These are phyloP conservation scores for Phycomyces blakesleeanus DNA, from an alignment of 192 early-diverging fungal species.

Conservation along the genomic window DNA sequence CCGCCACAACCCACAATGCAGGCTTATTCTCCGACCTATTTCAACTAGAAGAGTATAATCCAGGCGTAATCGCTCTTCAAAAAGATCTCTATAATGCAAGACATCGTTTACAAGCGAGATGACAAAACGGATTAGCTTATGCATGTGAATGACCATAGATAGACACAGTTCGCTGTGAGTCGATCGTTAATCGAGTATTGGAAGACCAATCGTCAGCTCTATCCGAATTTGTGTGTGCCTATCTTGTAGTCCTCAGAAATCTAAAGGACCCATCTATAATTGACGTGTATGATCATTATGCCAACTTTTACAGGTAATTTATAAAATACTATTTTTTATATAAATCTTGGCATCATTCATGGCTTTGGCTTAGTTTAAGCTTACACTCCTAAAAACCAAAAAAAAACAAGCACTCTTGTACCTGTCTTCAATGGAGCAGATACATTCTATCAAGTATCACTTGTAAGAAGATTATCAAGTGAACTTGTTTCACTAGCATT, in stretches of 20 bases:
- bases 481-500: slow-evolving; percentile 16
- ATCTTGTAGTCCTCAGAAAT: slow-evolving; percentile 9
- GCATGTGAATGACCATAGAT: background rate
- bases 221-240: slow-evolving; percentile 8
- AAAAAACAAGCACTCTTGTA: slow-evolving; percentile 22
- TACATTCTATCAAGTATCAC: slow-evolving; percentile 16
- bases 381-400: too few relatives aligned
- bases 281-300: slow-evolving; percentile 2
- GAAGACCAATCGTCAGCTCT: slow-evolving; percentile 14
- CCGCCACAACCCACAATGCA: slow-evolving; percentile 8
- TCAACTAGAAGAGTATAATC: background rate
- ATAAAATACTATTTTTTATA: too few relatives aligned
- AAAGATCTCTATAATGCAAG: slow-evolving; percentile 14
- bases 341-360: too few relatives aligned
- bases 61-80: slow-evolving; percentile 2
- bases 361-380: too few relatives aligned
- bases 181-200: background rate
- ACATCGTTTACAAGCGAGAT: background rate
- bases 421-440: slow-evolving; percentile 17
- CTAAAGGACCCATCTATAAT: background rate
- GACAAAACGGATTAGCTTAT: background rate
- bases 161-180: background rate
- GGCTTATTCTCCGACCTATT: background rate
- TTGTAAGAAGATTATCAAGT: slow-evolving; percentile 14
- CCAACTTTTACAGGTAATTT: slow-evolving; percentile 13